Percentiles rank a stretch among this genome's conserved stretches.
phyloP scores from a whole-genome alignment of 73 alveolate species.

The Paramecium sexaurelia region DNA sequence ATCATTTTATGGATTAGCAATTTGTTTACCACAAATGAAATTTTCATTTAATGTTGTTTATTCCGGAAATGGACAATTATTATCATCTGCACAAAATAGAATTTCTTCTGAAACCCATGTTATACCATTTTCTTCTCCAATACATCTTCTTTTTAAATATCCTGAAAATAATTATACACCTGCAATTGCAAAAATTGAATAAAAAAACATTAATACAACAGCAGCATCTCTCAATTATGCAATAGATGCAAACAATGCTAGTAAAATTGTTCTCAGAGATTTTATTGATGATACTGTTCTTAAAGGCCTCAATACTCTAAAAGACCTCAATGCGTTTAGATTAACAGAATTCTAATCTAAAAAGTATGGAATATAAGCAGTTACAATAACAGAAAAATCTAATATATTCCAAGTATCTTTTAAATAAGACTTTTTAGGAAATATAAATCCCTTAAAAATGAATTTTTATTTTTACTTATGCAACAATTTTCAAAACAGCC shows the following conservation, averaged over 20 bases:
- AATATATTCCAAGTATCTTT: conserved; percentile 87
- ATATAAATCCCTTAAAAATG: conserved; percentile 71
- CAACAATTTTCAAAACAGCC: conserved; percentile 66
- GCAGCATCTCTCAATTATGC: conserved; percentile 88
- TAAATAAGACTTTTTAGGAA: conserved; percentile 76
- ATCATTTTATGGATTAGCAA: conserved; percentile 87
- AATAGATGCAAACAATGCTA: conserved; percentile 86
- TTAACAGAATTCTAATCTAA: conserved; percentile 35
- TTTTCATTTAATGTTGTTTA: conserved; percentile 74
- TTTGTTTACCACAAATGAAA: conserved; percentile 90
- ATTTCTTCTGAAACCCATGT: conserved; percentile 51
- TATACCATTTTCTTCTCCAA: conserved; percentile 77
- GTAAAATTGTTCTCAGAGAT: conserved; percentile 89
- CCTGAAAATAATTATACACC: conserved; percentile 96
- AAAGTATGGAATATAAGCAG: conserved; percentile 70
- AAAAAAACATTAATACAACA: conserved; percentile 88
- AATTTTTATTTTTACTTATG: conserved; percentile 23
- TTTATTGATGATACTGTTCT: conserved; percentile 92
- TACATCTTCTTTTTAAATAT: conserved; percentile 82
- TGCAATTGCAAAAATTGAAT: conserved; percentile 91
- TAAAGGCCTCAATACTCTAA: conserved; percentile 97
- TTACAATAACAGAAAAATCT: conserved; percentile 79
- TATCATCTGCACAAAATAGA: conserved; percentile 16
- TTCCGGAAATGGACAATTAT: conserved; percentile 64
- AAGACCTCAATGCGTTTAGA: conserved; percentile 90